Conservation (phyloP, 2,329 filamentous ascomycete species). For the Davidsoniella eucalypti region DNA sequence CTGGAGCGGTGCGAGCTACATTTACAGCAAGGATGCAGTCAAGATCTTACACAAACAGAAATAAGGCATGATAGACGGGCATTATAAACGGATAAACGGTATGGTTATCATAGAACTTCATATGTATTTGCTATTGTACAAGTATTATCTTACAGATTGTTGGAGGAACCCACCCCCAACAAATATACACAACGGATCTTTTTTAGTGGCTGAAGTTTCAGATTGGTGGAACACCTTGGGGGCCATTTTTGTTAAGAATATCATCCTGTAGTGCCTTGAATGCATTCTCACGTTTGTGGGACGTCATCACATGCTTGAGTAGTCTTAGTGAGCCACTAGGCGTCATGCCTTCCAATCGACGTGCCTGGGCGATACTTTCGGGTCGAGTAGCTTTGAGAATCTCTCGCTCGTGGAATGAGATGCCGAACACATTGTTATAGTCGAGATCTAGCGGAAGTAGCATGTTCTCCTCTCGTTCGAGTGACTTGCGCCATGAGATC, state of each 20-base stretch:
- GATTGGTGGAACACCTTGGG: not conserved
- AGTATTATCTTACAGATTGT: too few species aligned
- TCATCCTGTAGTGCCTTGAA: conserved; percentile 9
- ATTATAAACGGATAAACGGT: too few species aligned
- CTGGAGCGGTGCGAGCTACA: conserved; percentile 87
- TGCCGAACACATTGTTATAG: conserved; percentile 54
- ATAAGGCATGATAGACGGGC: too few species aligned
- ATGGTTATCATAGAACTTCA: too few species aligned
- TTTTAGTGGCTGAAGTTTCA: not conserved
- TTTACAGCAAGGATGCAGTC: conserved; percentile 80
- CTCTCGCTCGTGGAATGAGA: conserved; percentile 65
- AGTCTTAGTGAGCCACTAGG: conserved; percentile 43
- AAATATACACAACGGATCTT: not conserved
- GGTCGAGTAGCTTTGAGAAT: conserved; percentile 55
- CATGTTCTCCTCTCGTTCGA: conserved; percentile 62
- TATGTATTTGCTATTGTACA: too few species aligned
- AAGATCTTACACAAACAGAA: conserved; percentile 47
- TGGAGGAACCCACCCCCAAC: too few species aligned
- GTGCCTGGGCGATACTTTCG: conserved; percentile 75
- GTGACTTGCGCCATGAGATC: conserved; percentile 43
- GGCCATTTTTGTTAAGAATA: not conserved
- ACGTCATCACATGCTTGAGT: conserved; percentile 37
- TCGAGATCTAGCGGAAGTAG: conserved; percentile 57
- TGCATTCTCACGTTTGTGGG: conserved; percentile 8
- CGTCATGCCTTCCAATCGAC: conserved; percentile 67